Conservation (phyloP, 1,139 yeast genomes). For the Yamadazyma atmosphaerica region DNA sequence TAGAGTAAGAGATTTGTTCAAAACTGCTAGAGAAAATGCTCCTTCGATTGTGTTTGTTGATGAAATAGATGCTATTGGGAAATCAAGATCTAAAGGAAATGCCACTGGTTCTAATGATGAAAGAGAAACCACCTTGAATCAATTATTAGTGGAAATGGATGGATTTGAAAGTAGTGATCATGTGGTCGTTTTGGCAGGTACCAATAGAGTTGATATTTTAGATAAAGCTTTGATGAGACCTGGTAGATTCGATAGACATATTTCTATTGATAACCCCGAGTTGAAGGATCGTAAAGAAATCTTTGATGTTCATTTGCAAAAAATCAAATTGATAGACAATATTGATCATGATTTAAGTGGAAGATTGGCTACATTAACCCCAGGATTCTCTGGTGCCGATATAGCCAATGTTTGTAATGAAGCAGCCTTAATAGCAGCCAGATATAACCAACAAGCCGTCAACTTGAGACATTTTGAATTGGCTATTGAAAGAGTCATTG, state of each 20-base stretch:
- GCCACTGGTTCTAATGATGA: constrained; percentile 92
- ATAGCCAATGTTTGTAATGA: constrained; percentile 97
- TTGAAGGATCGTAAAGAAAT: constrained; percentile 91
- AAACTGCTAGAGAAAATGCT: constrained; percentile 88
- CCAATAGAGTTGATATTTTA: constrained; percentile 90
- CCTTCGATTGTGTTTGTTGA: constrained; percentile 94
- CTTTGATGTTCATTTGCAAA: constrained; percentile 78
- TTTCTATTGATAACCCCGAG: constrained; percentile 88
- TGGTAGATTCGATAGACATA: constrained; percentile 95
- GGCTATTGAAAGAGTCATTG: constrained; percentile 96
- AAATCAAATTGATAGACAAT: constrained; percentile 53
- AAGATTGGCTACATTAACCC: constrained; percentile 90
- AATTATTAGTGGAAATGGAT: constrained; percentile 95
- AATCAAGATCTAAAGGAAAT: constrained; percentile 82
- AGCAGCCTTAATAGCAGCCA: constrained; percentile 95
- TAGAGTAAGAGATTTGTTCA: constrained; percentile 91
- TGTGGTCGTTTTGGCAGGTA: constrained; percentile 96
- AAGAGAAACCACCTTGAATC: constrained; percentile 94
- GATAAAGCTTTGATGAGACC: constrained; percentile 95
- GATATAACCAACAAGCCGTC: constrained; percentile 70
- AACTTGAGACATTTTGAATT: constrained; percentile 81
- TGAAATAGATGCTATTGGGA: constrained; percentile 98
- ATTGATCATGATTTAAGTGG: constrained; percentile 62
- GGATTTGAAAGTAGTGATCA: constrained; percentile 90
- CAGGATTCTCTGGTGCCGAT: constrained; percentile 98